Evolutionary conservation across 2,329 filamentous ascomycete genomes (phyloP).

Genomic region (Plectosphaerella cucumerina): DNA sequence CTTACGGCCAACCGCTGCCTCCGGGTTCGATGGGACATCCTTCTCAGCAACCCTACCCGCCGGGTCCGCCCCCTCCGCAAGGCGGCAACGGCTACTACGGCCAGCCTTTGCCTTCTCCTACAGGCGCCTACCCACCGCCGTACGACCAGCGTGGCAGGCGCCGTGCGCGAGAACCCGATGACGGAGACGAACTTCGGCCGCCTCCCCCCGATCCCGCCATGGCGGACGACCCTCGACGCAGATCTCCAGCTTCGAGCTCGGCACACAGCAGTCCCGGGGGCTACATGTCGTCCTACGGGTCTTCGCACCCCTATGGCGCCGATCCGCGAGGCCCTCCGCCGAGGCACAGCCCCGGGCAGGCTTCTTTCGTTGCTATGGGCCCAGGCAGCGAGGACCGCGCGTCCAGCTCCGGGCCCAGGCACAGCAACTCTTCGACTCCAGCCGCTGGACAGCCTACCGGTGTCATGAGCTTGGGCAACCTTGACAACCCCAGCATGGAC

Average conservation of each 20-base stretch:
- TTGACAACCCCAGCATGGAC: constrained; percentile 37
- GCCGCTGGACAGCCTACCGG: constrained; percentile 22
- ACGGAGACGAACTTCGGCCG: constrained; percentile 37
- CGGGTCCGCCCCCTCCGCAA: constrained; percentile 3
- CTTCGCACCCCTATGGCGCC: constrained; percentile 1
- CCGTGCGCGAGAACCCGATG: constrained; percentile 32
- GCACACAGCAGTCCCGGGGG: constrained; percentile 42
- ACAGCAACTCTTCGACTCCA: constrained; percentile 26
- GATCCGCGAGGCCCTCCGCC: constrained; percentile 17
- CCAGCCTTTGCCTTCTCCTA: constrained; percentile 37
- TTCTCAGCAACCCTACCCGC: constrained; percentile 7
- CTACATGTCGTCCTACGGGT: constrained; percentile 11
- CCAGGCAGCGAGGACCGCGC: constrained; percentile 26
- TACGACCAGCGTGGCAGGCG: constrained; percentile 28
- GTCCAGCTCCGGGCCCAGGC: constrained; percentile 31
- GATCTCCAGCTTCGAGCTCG: constrained; percentile 47
- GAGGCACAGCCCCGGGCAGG: constrained; percentile 32
- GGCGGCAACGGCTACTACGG: constrained; percentile 31
- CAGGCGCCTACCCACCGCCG: constrained; percentile 36
- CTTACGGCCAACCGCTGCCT: constrained; percentile 52
- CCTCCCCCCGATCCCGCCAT: constrained; percentile 37
- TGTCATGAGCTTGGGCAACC: constrained; percentile 50
- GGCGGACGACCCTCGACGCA: constrained; percentile 43
- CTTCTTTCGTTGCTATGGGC: constrained; percentile 27
- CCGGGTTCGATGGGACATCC: constrained; percentile 11